A percentile compares a stretch with the other conserved stretches of the same genome.
Conservation (phyloP, 2,329 filamentous ascomycete genomes). For the Botryosphaeria dothidea region DNA sequence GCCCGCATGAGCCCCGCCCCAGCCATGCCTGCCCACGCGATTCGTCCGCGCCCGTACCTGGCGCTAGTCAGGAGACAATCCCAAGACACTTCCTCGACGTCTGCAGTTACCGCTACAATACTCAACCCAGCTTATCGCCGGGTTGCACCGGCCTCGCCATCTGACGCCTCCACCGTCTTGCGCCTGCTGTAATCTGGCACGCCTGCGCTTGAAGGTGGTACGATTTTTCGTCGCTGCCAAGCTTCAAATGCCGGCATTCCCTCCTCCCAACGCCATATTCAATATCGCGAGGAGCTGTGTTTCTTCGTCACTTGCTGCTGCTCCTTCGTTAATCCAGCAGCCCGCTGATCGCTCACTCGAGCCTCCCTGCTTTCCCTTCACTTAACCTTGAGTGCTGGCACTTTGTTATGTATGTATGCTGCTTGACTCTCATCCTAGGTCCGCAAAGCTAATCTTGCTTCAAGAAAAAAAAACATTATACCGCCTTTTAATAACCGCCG, state of each 20-base stretch:
- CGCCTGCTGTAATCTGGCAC: not conserved
- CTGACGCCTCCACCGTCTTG: constrained; percentile 1
- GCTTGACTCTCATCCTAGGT: not conserved
- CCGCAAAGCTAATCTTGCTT: not conserved
- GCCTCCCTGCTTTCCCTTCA: not conserved
- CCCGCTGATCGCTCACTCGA: not conserved
- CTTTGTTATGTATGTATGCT: constrained; percentile 14
- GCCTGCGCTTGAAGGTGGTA: not conserved
- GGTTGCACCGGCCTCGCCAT: not conserved
- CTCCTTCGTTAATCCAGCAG: not conserved
- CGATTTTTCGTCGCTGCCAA: constrained; percentile 5
- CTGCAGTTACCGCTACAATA: not conserved
- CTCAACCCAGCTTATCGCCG: not conserved
- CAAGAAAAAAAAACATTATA: not conserved
- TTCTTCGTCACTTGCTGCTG: not conserved
- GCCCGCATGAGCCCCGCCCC: not conserved
- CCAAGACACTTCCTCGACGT: constrained; percentile 12
- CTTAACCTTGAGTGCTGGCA: constrained; percentile 10
- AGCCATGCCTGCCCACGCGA: not conserved
- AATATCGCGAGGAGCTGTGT: not conserved
- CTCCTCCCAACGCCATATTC: not conserved
- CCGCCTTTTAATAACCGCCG: not conserved
- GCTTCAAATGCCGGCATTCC: constrained; percentile 12
- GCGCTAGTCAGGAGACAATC: constrained; percentile 10
- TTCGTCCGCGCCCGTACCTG: not conserved